Conservation (phyloP, 2,329 filamentous ascomycete genomes). For the Sclerotinia trifoliorum region DNA sequence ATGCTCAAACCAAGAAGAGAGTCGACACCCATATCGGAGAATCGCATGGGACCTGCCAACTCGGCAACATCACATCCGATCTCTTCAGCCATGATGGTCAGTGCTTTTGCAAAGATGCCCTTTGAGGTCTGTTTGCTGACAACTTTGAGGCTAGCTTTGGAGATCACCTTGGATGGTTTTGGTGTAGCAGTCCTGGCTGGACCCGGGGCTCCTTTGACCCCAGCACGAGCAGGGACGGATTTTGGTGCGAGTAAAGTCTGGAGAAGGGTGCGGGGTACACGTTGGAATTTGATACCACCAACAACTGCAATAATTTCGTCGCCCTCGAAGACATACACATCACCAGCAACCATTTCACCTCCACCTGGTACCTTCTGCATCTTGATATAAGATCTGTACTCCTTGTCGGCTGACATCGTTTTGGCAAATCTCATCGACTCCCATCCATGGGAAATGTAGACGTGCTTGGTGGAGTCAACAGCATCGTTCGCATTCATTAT, state of each 20-base stretch:
- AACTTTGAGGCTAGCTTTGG: not conserved
- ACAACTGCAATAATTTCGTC: conserved; percentile 41
- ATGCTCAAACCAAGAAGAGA: conserved; percentile 58
- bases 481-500: conserved; percentile 54
- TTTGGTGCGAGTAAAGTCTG: conserved; percentile 24
- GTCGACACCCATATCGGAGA: conserved; percentile 59
- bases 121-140: conserved; percentile 36
- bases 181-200: not conserved
- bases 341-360: conserved; percentile 38
- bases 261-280: conserved; percentile 21
- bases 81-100: conserved; percentile 59
- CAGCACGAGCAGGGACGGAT: not conserved
- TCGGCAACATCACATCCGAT: conserved; percentile 55
- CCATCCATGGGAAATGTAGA: conserved; percentile 37
- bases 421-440: conserved; percentile 33
- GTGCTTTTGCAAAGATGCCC: conserved; percentile 31
- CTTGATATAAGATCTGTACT: conserved; percentile 33
- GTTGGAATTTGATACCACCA: conserved; percentile 34
- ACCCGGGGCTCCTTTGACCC: not conserved
- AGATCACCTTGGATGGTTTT: not conserved
- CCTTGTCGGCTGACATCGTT: conserved; percentile 28
- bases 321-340: conserved; percentile 43
- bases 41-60: conserved; percentile 53
- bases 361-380: conserved; percentile 39
- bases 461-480: conserved; percentile 31